These are phyloP conservation scores for Mortierella claussenii DNA, from an alignment of 192 early-diverging fungal species.

Conservation along the genomic window DNA sequence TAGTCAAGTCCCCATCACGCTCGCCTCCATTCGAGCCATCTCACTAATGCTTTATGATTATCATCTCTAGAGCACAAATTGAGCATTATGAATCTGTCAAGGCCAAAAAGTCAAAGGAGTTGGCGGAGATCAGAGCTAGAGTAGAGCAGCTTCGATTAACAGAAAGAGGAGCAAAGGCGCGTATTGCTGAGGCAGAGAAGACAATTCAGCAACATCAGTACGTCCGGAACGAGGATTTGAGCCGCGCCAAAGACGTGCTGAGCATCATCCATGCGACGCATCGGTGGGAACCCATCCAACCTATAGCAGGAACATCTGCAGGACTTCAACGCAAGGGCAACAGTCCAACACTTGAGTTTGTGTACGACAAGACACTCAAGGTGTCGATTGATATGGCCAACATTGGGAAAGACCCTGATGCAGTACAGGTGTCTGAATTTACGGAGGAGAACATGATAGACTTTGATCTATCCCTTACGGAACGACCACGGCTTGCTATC, in stretches of 20 bases:
- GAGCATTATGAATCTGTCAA: conserved; percentile 29
- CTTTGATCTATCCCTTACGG: conserved; percentile 8
- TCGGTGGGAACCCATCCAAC: conserved; percentile 28
- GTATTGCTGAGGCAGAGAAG: conserved; percentile 22
- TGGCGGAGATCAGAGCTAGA: conserved; percentile 19
- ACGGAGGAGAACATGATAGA: conserved; percentile 11
- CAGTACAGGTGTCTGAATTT: conserved; percentile 21
- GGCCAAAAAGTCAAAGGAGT: conserved; percentile 29
- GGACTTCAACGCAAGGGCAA: neutral
- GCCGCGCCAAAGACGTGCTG: conserved; percentile 14
- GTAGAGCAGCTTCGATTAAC: conserved; percentile 25
- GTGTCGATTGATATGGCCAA: conserved; percentile 29
- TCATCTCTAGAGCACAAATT: conserved; percentile 25
- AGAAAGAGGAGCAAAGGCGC: conserved; percentile 5
- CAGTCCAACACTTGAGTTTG: conserved; percentile 26
- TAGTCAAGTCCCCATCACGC: too few species aligned
- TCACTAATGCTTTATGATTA: neutral
- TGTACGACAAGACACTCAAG: conserved; percentile 30
- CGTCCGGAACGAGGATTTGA: conserved; percentile 29
- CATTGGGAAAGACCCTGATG: conserved; percentile 23
- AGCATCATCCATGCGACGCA: conserved; percentile 35
- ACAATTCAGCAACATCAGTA: conserved; percentile 41
- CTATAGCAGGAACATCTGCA: neutral
- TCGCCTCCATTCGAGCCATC: too few species aligned
- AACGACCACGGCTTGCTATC: conserved; percentile 15